Base-by-base conservation (phyloP, 495 filamentous ascomycete genomes). In the Delitschia confertaspora region DNA sequence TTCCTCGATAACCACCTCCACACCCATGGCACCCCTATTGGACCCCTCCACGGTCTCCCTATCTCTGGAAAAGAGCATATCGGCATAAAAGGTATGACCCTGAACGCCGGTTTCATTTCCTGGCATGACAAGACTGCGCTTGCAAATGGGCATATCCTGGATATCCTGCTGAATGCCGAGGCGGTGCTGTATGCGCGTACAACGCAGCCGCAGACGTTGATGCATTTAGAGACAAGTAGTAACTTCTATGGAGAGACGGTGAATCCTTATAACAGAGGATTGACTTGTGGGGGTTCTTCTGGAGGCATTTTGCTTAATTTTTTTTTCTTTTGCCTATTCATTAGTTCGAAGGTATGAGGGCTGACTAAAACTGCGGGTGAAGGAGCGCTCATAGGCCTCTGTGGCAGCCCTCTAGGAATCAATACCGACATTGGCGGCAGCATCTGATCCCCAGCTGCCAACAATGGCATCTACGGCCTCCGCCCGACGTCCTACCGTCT, bases 1-100 rank as follows among this genome's bases (percentile, higher is more conserved):
- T 54, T 56, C 18, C 55, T 65, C 2, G 64, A 67, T 33, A 35
- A 49, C 29, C 61, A 67, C 45, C 37, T 60, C 20, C 22, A 47
- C 0, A 25, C 44, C 16, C 47, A 65, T 30, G 38, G 43, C 4
- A 67, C 66, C 33, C 61, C 69, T 4, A 48, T 73, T 11, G 80
- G 80, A 0, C 79, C 78, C 3, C 61, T 85, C 0, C 80, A 85
- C 45, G 81, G 81, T 13, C 45, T 85, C 6, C 80, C 80, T 0
- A 75, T 84, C 18, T 77, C 72, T 17, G 68, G 83, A 7, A 85
- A 85, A 59, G 80, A 84, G 56, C 68, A 76, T 41, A 67, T 82
- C 39, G 66, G 66, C 20, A 70, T 85, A 19, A 66, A 76, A 50
- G 77, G 69, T 3, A 60, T 74, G 6, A 67, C 67, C 38, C 23